Base-by-base conservation (phyloP, 2,329 filamentous ascomycete genomes). In the Cercospora zeae-maydis region DNA sequence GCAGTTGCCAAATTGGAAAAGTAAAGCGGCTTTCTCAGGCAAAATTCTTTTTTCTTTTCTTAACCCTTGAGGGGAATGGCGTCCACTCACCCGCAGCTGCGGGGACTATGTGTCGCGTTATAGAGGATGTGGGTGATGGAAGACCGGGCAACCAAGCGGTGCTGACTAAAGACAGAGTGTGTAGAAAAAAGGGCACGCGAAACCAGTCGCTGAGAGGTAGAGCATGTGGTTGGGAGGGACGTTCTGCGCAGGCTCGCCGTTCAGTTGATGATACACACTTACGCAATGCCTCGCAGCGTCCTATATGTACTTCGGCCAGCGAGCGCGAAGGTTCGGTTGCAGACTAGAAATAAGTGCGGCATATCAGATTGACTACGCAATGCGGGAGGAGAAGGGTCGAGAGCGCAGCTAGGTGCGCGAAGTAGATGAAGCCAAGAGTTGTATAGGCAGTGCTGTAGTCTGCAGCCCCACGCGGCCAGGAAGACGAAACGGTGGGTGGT, bases 1-100 rank as follows among this genome's bases (percentile, higher is more conserved):
- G 70, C 78, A 81, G 75, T 83, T 83, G 53, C 81, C 10, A 34
- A 34, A 27, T 27, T 6, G 24, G 6, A 27, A 27, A 3, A 27
- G 24, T 3, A 3, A 27, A 27, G 24, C 24, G 24, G 24, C 3
- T 27, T 3, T 27, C 24, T 27, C 3, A 3, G 24, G 24, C 6
- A 3, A 27, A 27, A 27, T n/a, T n/a, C n/a, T n/a, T n/a, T n/a
- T n/a, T n/a, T n/a, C n/a, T n/a, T n/a, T n/a, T n/a, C n/a, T n/a
- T n/a, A n/a, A n/a, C n/a, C n/a, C n/a, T n/a, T n/a, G n/a, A n/a
- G n/a, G 24, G 6, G 24, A 6, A 27, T 27, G 6, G 3, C 24
- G 3, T 27, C 8, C 33, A 34, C 33, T 9, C 10, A 34, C 33
- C 33, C 81, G 69, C 81, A 84, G 62, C 76, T 45, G 66, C 61